Evolutionary conservation across 495 filamentous ascomycete species (phyloP).

Genomic region (Rhypophila decipiens): DNA sequence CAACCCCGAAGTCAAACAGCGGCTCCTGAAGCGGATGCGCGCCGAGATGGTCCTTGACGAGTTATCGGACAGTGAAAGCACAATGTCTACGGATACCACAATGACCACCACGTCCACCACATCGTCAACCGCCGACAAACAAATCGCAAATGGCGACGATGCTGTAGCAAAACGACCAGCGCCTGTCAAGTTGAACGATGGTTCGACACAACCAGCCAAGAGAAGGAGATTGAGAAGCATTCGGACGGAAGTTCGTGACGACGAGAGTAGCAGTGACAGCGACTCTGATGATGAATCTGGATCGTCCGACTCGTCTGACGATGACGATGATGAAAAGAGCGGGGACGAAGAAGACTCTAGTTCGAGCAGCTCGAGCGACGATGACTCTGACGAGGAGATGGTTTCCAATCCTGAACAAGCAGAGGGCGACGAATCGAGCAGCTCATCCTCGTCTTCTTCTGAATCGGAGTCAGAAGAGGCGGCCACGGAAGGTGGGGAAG

Average conservation of each 20-base stretch:
- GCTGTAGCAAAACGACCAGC: too few species aligned
- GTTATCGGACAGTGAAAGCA: conserved; percentile 36
- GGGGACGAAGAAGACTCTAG: neutral
- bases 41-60: conserved; percentile 41
- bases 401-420: conserved; percentile 4
- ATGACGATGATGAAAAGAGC: conserved; percentile 23
- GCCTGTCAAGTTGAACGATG: conserved; percentile 35
- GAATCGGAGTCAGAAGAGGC: conserved; percentile 13
- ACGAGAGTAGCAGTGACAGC: conserved; percentile 7
- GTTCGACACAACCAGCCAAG: conserved; percentile 35
- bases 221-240: conserved; percentile 52
- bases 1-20: conserved; percentile 37
- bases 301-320: conserved; percentile 7
- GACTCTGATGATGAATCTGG: conserved; percentile 12
- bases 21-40: conserved; percentile 45
- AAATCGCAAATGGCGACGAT: neutral
- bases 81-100: conserved; percentile 14
- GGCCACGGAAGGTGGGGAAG: conserved; percentile 14
- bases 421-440: conserved; percentile 12
- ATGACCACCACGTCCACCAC: conserved; percentile 23
- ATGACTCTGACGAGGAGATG: conserved; percentile 22
- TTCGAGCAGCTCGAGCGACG: conserved; percentile 12
- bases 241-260: conserved; percentile 35
- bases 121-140: conserved; percentile 5
- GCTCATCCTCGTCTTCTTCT: conserved; percentile 25